Percentiles rank a stretch among this genome's conserved stretches.
phyloP scores from a whole-genome alignment of 225 moss, liverwort and hornwort genomes.

The Takakia lepidozioides region DNA sequence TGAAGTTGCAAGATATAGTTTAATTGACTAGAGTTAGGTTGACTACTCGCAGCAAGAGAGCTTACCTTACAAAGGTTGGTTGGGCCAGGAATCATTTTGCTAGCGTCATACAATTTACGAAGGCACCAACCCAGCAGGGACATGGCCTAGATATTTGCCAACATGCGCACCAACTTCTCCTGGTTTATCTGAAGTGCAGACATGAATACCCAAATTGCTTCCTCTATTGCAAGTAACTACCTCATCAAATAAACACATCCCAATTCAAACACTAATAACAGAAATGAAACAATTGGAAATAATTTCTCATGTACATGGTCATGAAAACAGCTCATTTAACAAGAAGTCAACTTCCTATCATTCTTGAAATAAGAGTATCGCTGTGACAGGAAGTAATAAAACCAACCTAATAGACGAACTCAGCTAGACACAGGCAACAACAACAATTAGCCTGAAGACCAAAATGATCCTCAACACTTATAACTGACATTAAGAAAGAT shows the following conservation, averaged over 20 bases:
- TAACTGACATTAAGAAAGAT: background rate
- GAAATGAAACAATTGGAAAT: no score
- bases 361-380: no score
- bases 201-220: constrained; percentile 40
- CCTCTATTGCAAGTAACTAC: constrained; percentile 42
- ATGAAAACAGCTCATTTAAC: no score
- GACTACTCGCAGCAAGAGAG: no score
- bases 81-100: constrained; percentile 56
- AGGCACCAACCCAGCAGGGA: constrained; percentile 49
- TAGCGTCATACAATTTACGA: constrained; percentile 40
- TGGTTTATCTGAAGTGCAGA: constrained; percentile 49
- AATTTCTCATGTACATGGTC: background rate
- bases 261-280: background rate
- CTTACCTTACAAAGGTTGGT: constrained; percentile 37
- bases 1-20: no score
- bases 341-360: no score
- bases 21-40: no score
- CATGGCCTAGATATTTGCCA: constrained; percentile 53
- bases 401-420: no score
- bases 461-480: background rate
- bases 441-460: background rate
- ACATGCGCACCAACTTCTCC: constrained; percentile 51
- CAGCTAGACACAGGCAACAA: no score
- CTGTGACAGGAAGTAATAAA: no score
- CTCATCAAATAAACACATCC: background rate